These are phyloP conservation scores for Conticribra guillardii DNA, from an alignment of 108 stramenopile species.

Conservation along the genomic window DNA sequence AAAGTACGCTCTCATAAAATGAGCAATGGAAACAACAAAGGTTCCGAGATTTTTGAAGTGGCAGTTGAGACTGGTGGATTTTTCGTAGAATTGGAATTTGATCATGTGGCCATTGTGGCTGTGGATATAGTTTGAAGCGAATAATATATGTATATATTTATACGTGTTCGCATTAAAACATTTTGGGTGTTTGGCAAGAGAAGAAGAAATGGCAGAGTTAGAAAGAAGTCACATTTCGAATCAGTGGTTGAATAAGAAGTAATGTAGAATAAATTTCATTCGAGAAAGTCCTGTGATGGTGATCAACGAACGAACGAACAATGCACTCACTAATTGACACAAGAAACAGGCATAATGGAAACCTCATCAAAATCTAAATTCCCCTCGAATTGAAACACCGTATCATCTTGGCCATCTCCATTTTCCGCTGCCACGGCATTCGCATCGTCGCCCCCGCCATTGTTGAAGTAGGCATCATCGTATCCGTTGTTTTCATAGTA, in stretches of 20 bases:
- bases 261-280: not conserved
- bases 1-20: slow-evolving; percentile 91
- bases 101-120: slow-evolving; percentile 93
- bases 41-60: slow-evolving; percentile 80
- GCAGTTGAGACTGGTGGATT: slow-evolving; percentile 70
- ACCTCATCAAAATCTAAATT: slow-evolving; percentile 74
- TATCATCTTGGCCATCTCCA: not conserved
- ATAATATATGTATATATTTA: too few species aligned
- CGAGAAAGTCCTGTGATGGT: not conserved
- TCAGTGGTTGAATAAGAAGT: not conserved
- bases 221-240: not conserved
- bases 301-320: not conserved
- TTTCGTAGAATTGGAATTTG: slow-evolving; percentile 83
- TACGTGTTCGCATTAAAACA: too few species aligned
- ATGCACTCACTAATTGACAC: slow-evolving; percentile 86
- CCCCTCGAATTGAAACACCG: not conserved
- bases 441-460: too few species aligned
- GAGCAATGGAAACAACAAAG: slow-evolving; percentile 89
- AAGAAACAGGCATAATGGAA: slow-evolving; percentile 81
- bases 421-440: not conserved
- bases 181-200: too few species aligned
- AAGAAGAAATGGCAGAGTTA: slow-evolving; percentile 3
- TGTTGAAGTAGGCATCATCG: too few species aligned
- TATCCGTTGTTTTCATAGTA: too few species aligned
- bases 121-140: slow-evolving; percentile 7